These are phyloP conservation scores for Sugiyamaella smithiae DNA, from an alignment of 805 yeast genomes.

Conservation along the genomic window DNA sequence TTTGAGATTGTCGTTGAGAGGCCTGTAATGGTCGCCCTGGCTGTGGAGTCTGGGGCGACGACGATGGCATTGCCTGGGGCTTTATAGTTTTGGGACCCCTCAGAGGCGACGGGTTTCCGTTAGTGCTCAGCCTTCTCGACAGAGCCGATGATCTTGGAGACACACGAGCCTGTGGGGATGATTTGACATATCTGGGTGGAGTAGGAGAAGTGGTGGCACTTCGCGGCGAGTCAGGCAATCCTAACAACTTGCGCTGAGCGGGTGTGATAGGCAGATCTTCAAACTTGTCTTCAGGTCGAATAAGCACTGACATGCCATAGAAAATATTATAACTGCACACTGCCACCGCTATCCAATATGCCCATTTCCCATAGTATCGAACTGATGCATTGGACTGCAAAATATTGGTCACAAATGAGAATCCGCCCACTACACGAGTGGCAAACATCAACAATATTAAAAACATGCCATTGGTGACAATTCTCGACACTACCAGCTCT, in stretches of 20 bases:
- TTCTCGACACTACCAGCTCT: constrained; percentile 38
- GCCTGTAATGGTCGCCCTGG: no score
- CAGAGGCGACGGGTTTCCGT: no score
- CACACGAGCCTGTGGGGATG: constrained; percentile 23
- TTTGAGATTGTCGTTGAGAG: no score
- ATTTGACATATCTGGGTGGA: constrained; percentile 25
- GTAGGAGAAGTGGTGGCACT: constrained; percentile 22
- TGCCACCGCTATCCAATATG: constrained; percentile 19
- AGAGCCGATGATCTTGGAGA: constrained; percentile 22
- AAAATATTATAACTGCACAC: constrained; percentile 24
- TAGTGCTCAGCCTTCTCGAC: constrained; percentile 5
- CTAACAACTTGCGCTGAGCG: constrained; percentile 29
- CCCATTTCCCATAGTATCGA: not conserved
- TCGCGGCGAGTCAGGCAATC: constrained; percentile 28
- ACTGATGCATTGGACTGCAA: not conserved
- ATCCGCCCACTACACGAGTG: not conserved
- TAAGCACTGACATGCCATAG: constrained; percentile 13
- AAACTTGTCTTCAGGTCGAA: constrained; percentile 22
- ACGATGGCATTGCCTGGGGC: not conserved
- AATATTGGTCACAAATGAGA: not conserved
- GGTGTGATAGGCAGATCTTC: constrained; percentile 29
- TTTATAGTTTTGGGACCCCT: not conserved
- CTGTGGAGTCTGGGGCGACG: no score
- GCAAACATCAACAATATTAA: not conserved
- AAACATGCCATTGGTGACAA: constrained; percentile 37